These are phyloP conservation scores for Hyaloscypha finlandica DNA, from an alignment of 495 filamentous ascomycete species.

Conservation along the genomic window DNA sequence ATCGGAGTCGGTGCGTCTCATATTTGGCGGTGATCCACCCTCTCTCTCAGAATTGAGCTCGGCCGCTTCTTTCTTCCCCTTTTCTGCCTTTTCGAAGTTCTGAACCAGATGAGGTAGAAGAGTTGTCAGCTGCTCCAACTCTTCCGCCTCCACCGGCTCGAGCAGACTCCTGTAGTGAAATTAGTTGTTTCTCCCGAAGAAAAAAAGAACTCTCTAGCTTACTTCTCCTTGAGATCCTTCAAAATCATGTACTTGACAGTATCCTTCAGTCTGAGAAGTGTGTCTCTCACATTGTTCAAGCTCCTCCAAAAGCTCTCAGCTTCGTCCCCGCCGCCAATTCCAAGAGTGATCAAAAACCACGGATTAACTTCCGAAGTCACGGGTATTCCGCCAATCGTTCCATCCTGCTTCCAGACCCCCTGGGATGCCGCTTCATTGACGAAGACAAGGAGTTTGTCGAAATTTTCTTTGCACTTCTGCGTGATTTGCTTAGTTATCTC, in stretches of 20 bases:
- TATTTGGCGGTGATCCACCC: background rate
- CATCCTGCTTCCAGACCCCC: constrained; percentile 16
- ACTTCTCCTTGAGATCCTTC: constrained; percentile 21
- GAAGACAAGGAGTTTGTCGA: constrained; percentile 16
- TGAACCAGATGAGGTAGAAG: constrained; percentile 19
- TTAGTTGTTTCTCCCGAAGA: background rate
- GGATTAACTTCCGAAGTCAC: constrained; percentile 19
- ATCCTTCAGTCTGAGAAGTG: constrained; percentile 11
- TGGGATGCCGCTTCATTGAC: constrained; percentile 8
- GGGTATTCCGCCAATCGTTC: constrained; percentile 6
- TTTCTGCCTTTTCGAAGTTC: constrained; percentile 8
- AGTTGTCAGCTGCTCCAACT: constrained; percentile 11
- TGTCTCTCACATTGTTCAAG: constrained; percentile 15
- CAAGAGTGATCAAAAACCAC: constrained; percentile 21
- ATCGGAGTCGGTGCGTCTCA: constrained; percentile 4
- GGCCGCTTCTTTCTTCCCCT: background rate
- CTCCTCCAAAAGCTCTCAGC: constrained; percentile 15
- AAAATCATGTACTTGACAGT: constrained; percentile 22
- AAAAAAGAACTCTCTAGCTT: background rate
- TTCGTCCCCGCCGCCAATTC: constrained; percentile 17
- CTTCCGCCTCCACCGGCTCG: constrained; percentile 4
- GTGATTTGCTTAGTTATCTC: constrained; percentile 4
- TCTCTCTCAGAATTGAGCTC: background rate
- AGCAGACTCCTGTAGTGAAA: constrained; percentile 7
- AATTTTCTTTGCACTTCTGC: constrained; percentile 17